These are phyloP conservation scores for Magnusiomyces suaveolens DNA, from an alignment of 1,139 yeast species.

Conservation along the genomic window DNA sequence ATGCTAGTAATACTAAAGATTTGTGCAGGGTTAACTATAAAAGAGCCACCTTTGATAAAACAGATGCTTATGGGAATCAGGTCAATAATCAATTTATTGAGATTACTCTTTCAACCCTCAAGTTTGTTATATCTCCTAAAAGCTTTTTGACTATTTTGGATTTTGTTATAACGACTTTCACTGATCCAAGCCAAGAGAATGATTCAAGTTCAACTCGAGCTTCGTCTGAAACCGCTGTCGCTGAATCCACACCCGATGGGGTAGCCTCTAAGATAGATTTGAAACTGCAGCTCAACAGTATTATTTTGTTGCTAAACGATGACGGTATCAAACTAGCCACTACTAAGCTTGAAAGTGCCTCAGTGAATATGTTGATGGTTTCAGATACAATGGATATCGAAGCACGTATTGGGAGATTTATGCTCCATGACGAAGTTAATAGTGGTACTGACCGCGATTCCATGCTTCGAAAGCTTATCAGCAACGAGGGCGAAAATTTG, in stretches of 20 bases:
- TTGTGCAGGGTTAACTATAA: slow-evolving; percentile 54
- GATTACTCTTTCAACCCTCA: slow-evolving; percentile 72
- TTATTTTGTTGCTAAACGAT: slow-evolving; percentile 69
- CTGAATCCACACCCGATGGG: neutral
- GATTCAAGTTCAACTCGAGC: no score
- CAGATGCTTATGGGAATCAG: slow-evolving; percentile 15
- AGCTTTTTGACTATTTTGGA: slow-evolving; percentile 72
- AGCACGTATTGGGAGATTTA: slow-evolving; percentile 72
- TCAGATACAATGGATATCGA: slow-evolving; percentile 71
- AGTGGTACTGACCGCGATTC: slow-evolving; percentile 55
- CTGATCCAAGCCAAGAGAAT: slow-evolving; percentile 46
- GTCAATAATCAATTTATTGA: slow-evolving; percentile 69
- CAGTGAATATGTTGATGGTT: slow-evolving; percentile 51
- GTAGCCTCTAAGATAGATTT: slow-evolving; percentile 51
- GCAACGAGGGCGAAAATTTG: slow-evolving; percentile 72
- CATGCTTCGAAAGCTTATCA: slow-evolving; percentile 52
- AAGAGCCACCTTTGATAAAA: slow-evolving; percentile 25
- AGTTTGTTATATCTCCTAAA: slow-evolving; percentile 65
- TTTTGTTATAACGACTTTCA: slow-evolving; percentile 76
- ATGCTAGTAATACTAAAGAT: slow-evolving; percentile 31
- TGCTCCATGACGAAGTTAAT: slow-evolving; percentile 66
- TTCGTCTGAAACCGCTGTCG: neutral
- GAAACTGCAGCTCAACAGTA: slow-evolving; percentile 59
- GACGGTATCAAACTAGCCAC: slow-evolving; percentile 80
- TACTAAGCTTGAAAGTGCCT: slow-evolving; percentile 63